These are phyloP conservation scores for Citrus hindsii DNA, from an alignment of 345 rosid species.

Conservation along the genomic window DNA sequence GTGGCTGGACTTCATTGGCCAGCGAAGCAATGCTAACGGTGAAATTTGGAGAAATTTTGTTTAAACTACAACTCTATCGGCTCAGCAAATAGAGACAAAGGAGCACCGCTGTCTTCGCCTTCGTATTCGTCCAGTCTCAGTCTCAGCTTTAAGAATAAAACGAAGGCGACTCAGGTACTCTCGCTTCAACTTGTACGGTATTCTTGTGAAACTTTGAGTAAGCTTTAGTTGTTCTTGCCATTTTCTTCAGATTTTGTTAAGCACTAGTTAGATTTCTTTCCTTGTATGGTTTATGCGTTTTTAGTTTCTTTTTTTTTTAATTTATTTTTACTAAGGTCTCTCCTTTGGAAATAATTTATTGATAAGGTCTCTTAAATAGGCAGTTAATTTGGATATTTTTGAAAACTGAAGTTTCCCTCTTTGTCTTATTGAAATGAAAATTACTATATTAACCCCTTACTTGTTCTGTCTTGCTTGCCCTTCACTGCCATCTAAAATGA, in stretches of 20 bases:
- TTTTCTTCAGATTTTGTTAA: background rate
- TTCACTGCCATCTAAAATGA: background rate
- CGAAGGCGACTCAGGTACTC: constrained; percentile 3
- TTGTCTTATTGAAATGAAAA: background rate
- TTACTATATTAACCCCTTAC: background rate
- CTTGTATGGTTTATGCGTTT: background rate
- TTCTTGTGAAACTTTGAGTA: background rate
- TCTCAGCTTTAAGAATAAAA: background rate
- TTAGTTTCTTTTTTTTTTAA: background rate
- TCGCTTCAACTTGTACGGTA: background rate
- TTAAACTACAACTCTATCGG: background rate
- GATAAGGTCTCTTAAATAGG: background rate
- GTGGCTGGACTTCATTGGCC: background rate
- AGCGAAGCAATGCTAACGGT: no score
- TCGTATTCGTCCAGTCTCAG: no score
- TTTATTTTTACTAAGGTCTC: background rate
- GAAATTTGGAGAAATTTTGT: background rate
- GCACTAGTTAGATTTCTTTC: background rate
- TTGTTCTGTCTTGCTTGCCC: background rate
- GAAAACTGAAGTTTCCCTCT: constrained; percentile 11
- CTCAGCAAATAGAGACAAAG: background rate
- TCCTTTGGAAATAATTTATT: background rate
- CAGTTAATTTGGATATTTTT: background rate
- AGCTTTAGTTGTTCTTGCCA: background rate
- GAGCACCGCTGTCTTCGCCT: background rate